phyloP scores from a whole-genome alignment of 2,329 filamentous ascomycete species.

The Xylaria sp. region DNA sequence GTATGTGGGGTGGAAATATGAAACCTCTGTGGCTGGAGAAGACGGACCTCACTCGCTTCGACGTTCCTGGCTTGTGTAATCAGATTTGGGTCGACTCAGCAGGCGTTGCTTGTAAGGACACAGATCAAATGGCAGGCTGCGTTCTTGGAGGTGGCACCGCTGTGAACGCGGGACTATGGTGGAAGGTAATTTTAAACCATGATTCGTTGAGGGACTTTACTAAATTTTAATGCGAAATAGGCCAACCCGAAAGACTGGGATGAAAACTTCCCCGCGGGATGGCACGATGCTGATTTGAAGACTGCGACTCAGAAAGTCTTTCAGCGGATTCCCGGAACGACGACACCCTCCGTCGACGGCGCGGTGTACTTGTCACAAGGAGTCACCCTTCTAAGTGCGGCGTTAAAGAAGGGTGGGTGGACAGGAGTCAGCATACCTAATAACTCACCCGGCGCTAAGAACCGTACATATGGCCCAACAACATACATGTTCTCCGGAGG shows the following conservation, averaged over 20 bases:
- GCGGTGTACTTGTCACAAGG: slow-evolving; percentile 73
- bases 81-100: slow-evolving; percentile 74
- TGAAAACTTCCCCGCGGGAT: slow-evolving; percentile 76
- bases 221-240: slow-evolving; percentile 44
- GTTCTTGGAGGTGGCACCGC: slow-evolving; percentile 75
- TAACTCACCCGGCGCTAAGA: slow-evolving; percentile 69
- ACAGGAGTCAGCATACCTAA: slow-evolving; percentile 68
- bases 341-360: slow-evolving; percentile 72
- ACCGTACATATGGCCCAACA: slow-evolving; percentile 70
- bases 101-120: slow-evolving; percentile 75
- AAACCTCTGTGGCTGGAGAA: slow-evolving; percentile 65
- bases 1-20: slow-evolving; percentile 71
- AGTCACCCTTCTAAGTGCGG: slow-evolving; percentile 69
- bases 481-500: slow-evolving; percentile 75
- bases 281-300: slow-evolving; percentile 73
- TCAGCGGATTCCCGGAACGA: slow-evolving; percentile 74
- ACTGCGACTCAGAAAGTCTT: slow-evolving; percentile 71
- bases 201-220: background rate
- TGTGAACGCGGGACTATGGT: slow-evolving; percentile 76
- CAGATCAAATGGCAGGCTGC: slow-evolving; percentile 79
- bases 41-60: slow-evolving; percentile 74
- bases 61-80: slow-evolving; percentile 78
- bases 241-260: slow-evolving; percentile 76
- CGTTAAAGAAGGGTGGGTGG: slow-evolving; percentile 71
- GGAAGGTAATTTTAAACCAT: slow-evolving; percentile 57